Evolutionary conservation across 768 basidiomycete species (phyloP), one percentile per base, ranked within the genome.

Genomic region (Hericium rajendrae): DNA sequence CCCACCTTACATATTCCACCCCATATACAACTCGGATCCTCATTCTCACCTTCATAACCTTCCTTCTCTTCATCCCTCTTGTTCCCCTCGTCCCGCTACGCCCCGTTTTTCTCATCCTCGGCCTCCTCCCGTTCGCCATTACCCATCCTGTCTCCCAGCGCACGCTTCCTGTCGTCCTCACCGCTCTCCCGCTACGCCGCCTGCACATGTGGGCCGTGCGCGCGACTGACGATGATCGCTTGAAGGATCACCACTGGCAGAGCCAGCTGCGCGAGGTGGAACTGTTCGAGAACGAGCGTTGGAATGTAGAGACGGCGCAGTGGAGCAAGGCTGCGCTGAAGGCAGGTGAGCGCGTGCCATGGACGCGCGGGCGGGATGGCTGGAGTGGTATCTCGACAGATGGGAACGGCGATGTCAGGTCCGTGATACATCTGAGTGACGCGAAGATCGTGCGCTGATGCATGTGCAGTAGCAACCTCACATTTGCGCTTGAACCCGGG

Each of bases 231-330:
- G 74, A 92, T 60, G 85, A 91, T 60, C 74, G 72, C 11, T 76
- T 92, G 3, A 73, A 75, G 6, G 85, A 90, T 64, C 69, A 65
- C 28, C 80, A 80, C 48, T 91, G 88, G 87, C 72, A 70, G 0
- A 73, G 83, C 2, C 80, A 85, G 65, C 76, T 84, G 71, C 68
- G 80, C 6, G 78, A 83, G 38, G 86, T 91, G 15, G 86, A 88
- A 68, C 66, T 91, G 22, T 91, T 81, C 74, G 90, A 92, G 73
- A 92, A 91, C 69, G 87, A 91, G 66, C 75, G 90, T 16, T 84
- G 78, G 71, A 66, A 24, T 15, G 53, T 54, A 2, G 59, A 55
- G 37, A 67, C 60, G 2, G 50, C 11, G 12, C n/a, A 51, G 56
- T 78, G 77, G 76, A 68, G 66, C 58, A 78, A 76, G 60, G 32